Conservation (phyloP, 2,329 filamentous ascomycete genomes). For the Esteya vermicola region DNA sequence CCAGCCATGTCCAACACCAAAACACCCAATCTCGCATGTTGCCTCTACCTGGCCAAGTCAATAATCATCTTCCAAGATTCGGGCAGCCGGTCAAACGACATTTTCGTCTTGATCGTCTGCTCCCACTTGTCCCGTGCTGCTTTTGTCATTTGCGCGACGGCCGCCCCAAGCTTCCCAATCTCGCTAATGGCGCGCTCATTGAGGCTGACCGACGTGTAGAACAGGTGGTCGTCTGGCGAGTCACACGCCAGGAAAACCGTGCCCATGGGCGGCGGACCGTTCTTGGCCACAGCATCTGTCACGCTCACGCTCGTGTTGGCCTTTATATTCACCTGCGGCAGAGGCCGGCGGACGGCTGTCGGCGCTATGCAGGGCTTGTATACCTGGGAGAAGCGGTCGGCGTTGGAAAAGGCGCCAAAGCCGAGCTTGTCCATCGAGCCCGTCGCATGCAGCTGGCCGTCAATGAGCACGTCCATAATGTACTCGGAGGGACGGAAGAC, state of each 20-base stretch:
- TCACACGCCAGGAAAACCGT: conserved; percentile 22
- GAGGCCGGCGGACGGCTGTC: too few species aligned
- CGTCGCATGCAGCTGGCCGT: conserved; percentile 7
- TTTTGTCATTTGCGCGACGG: conserved; percentile 2
- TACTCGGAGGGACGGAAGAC: conserved; percentile 23
- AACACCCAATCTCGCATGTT: too few species aligned
- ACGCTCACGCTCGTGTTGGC: not conserved
- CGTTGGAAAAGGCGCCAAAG: conserved; percentile 21
- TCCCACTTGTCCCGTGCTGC: conserved; percentile 2
- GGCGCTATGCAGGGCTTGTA: conserved; percentile 28
- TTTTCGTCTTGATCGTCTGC: not conserved
- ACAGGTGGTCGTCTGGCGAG: conserved; percentile 31
- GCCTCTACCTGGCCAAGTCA: not conserved
- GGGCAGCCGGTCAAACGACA: conserved; percentile 2
- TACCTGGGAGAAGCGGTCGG: conserved; percentile 26
- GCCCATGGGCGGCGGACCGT: conserved; percentile 5
- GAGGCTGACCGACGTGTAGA: conserved; percentile 35
- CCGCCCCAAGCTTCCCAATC: conserved; percentile 6
- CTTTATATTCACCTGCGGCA: not conserved
- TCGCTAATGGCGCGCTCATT: conserved; percentile 19
- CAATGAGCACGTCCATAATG: conserved; percentile 25
- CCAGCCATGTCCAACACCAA: not conserved
- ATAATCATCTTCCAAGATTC: conserved; percentile 6
- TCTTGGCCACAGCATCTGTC: not conserved
- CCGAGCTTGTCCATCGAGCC: conserved; percentile 28